Percentiles rank a stretch among this genome's conserved stretches.
Conservation (phyloP, 768 basidiomycete species). For the Boletus patriciae region DNA sequence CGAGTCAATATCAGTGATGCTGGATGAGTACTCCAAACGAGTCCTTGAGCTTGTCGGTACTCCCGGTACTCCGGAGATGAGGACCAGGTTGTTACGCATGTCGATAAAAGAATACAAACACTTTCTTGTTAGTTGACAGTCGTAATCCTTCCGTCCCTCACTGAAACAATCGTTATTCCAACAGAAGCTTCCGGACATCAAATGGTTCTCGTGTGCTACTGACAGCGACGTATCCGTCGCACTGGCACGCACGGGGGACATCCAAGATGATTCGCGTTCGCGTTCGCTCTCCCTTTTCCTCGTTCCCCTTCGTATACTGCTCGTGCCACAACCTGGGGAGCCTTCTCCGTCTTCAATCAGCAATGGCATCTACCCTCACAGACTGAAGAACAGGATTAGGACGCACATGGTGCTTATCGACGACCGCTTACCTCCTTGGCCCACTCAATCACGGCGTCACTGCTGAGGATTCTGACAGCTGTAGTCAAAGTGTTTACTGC, state of each 20-base stretch:
- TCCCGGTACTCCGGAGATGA: slow-evolving; percentile 56
- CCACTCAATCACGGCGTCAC: slow-evolving; percentile 54
- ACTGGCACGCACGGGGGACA: slow-evolving; percentile 66
- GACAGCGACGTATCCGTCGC: slow-evolving; percentile 73
- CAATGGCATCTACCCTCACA: slow-evolving; percentile 69
- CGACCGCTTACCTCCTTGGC: slow-evolving; percentile 66
- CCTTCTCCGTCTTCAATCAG: slow-evolving; percentile 47
- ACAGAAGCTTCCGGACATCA: slow-evolving; percentile 31
- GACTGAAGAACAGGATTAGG: slow-evolving; percentile 78
- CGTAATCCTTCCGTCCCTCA: slow-evolving; percentile 63
- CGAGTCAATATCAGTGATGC: not conserved
- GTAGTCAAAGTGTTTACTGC: slow-evolving; percentile 70
- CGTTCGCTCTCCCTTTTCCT: slow-evolving; percentile 73
- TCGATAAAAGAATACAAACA: not conserved
- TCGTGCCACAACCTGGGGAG: slow-evolving; percentile 43
- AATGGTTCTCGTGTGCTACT: slow-evolving; percentile 81
- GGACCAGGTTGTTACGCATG: slow-evolving; percentile 45
- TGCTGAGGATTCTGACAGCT: slow-evolving; percentile 67
- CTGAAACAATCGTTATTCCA: slow-evolving; percentile 60
- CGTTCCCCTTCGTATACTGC: slow-evolving; percentile 57
- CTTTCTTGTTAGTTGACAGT: slow-evolving; percentile 35
- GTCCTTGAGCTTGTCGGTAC: slow-evolving; percentile 70
- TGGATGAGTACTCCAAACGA: slow-evolving; percentile 10
- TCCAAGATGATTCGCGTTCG: slow-evolving; percentile 54
- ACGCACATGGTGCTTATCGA: slow-evolving; percentile 67